Evolutionary conservation across 2,329 filamentous ascomycete species (phyloP).

Genomic region (Colletotrichum godetiae): DNA sequence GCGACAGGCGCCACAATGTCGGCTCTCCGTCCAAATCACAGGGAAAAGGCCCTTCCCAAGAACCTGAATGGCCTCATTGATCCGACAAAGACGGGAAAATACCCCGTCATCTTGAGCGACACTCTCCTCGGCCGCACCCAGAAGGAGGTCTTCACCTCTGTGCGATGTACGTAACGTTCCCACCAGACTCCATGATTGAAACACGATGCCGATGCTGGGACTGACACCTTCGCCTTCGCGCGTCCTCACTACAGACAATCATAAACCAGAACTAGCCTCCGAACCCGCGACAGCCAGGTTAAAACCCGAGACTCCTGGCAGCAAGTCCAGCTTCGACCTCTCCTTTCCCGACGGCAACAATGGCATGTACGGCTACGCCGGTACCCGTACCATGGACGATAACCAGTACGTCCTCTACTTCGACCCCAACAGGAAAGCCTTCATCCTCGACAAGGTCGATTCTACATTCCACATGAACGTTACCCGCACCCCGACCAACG

Average conservation of each 20-base stretch:
- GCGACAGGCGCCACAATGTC: slow-evolving; percentile 34
- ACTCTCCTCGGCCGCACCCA: slow-evolving; percentile 66
- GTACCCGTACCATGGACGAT: slow-evolving; percentile 66
- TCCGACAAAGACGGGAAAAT: slow-evolving; percentile 70
- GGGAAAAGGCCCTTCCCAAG: slow-evolving; percentile 35
- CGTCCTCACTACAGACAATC: slow-evolving; percentile 64
- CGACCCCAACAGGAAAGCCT: slow-evolving; percentile 78
- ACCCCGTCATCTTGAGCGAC: slow-evolving; percentile 73
- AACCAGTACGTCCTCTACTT: slow-evolving; percentile 78
- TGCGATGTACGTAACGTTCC: slow-evolving; percentile 63
- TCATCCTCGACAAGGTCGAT: slow-evolving; percentile 84
- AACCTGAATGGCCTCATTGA: slow-evolving; percentile 58
- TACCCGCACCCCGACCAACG: slow-evolving; percentile 73
- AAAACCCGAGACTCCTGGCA: slow-evolving; percentile 60
- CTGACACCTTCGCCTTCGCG: neutral
- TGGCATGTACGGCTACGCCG: slow-evolving; percentile 70
- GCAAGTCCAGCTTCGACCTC: slow-evolving; percentile 66
- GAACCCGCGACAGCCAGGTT: slow-evolving; percentile 61
- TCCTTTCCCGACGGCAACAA: slow-evolving; percentile 62
- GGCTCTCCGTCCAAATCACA: slow-evolving; percentile 36
- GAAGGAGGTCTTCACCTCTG: slow-evolving; percentile 69
- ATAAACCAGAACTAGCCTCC: slow-evolving; percentile 66
- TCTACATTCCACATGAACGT: slow-evolving; percentile 92
- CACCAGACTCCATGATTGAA: neutral
- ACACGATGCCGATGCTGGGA: neutral